Evolutionary conservation across 2,329 filamentous ascomycete species (phyloP), one percentile per base, ranked within the genome.

Genomic region (Trichophaea hybrida): DNA sequence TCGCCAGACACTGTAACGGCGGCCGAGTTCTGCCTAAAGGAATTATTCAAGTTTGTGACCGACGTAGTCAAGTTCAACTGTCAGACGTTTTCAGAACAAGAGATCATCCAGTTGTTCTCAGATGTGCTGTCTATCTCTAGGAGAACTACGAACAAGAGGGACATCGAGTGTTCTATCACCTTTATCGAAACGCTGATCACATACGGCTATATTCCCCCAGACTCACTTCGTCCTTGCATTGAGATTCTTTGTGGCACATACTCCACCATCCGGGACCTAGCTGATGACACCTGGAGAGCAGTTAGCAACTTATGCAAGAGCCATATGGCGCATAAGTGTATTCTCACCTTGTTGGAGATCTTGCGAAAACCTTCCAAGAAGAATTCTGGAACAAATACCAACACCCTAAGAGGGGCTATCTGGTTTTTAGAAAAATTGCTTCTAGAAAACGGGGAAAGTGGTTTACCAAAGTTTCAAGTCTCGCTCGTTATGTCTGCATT

Each of bases 61-160:
- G 81, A 86, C 63, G 76, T 87, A 57, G 81, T 86, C 73, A 88
- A 86, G 69, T 89, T 86, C 74, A 87, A 84, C 69, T 85, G 82
- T 70, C 84, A 83, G 65, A 77, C 81, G 35, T 81, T 84, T 31
- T 78, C 78, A 64, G 82, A 86, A 64, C 72, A 76, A 35, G 79
- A 83, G 50, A 75, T 85, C 17, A 77, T 77, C 55, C 74, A 75
- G 2, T 72, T 89, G 57, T 79, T 90, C 59, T 76, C 80, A 59
- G 77, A 77, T 10, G 73, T 86, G 6, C 75, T 88, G 50, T 72
- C 75, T 57, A 85, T 89, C 50, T 88, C 84, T 71, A 78, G 81
- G 70, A 80, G 78, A 65, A 88, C 85, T 0, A 82, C 77, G 54
- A 75, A 78, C 34, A 75, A 81, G 53, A 76, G 78, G 33, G 85